phyloP scores from a whole-genome alignment of 202 grass and related monocot genomes.

The Thinopyrum obtusiflorum region DNA sequence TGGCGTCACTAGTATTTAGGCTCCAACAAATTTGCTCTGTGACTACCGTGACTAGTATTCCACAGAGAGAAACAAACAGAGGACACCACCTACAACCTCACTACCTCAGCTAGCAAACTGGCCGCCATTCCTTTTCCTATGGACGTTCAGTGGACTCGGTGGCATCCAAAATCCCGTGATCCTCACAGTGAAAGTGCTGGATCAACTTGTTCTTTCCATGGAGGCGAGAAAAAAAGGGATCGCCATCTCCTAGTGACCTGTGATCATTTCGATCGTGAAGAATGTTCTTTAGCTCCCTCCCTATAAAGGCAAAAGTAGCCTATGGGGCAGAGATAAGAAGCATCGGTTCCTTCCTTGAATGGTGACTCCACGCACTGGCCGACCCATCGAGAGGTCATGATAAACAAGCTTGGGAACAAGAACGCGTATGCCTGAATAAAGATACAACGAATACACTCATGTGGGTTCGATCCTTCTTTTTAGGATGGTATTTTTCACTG shows the following conservation, averaged over 20 bases:
- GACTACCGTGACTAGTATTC: too few species aligned
- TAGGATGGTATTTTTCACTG: too few species aligned
- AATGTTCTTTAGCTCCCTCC: constrained; percentile 13
- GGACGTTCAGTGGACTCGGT: background rate
- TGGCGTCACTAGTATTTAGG: too few species aligned
- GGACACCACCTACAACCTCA: background rate
- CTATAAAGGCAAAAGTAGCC: background rate
- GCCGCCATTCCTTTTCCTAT: background rate
- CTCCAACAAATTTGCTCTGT: too few species aligned
- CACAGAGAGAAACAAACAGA: too few species aligned
- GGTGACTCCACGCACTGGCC: background rate
- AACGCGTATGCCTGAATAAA: background rate
- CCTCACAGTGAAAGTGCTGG: background rate
- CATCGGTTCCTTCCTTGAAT: background rate
- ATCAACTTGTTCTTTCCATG: background rate
- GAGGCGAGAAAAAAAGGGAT: background rate
- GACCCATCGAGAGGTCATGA: background rate
- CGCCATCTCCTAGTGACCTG: background rate
- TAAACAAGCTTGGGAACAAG: background rate
- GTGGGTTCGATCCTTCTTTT: too few species aligned
- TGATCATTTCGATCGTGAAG: background rate
- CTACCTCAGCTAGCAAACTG: background rate
- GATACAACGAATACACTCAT: too few species aligned
- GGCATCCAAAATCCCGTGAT: background rate
- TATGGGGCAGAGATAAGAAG: background rate